These are phyloP conservation scores for Ustilago nuda DNA, from an alignment of 1,284 basidiomycete genomes.

Conservation along the genomic window DNA sequence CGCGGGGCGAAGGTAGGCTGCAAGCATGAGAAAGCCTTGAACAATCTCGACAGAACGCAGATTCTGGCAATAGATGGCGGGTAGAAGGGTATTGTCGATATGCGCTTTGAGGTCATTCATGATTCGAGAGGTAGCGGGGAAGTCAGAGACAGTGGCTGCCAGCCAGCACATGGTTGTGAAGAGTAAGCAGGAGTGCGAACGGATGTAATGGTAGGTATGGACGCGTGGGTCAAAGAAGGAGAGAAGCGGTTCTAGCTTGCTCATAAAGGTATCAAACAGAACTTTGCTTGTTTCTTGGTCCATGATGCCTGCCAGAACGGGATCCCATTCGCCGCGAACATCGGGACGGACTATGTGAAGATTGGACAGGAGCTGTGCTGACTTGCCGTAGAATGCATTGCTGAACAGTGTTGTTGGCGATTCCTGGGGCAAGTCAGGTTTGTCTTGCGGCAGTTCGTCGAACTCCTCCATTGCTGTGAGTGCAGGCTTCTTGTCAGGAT, in stretches of 20 bases:
- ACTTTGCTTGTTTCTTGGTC: constrained; percentile 26
- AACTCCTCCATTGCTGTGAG: constrained; percentile 1
- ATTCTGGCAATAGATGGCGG: constrained; percentile 44
- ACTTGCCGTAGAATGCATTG: constrained; percentile 36
- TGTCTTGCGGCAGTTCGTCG: constrained; percentile 1
- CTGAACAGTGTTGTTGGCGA: constrained; percentile 39
- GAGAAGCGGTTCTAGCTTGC: constrained; percentile 36
- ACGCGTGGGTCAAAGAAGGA: constrained; percentile 48
- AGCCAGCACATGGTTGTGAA: constrained; percentile 50
- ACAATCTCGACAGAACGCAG: constrained; percentile 49
- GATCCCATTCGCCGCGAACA: constrained; percentile 36
- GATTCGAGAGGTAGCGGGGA: constrained; percentile 27
- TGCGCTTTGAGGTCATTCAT: constrained; percentile 36
- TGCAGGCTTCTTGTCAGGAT: constrained; percentile 3
- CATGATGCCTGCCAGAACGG: constrained; percentile 32
- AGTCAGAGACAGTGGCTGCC: constrained; percentile 33
- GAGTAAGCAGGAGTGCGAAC: constrained; percentile 34
- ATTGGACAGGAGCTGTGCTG: constrained; percentile 33
- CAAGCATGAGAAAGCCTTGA: constrained; percentile 47
- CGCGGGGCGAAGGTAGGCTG: constrained; percentile 36
- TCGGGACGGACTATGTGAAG: constrained; percentile 37
- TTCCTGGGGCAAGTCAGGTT: constrained; percentile 19
- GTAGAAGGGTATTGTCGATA: constrained; percentile 41
- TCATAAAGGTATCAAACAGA: constrained; percentile 44
- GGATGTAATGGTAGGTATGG: constrained; percentile 42